These are phyloP conservation scores for Russula abietina DNA, from an alignment of 768 basidiomycete genomes.

Conservation along the genomic window DNA sequence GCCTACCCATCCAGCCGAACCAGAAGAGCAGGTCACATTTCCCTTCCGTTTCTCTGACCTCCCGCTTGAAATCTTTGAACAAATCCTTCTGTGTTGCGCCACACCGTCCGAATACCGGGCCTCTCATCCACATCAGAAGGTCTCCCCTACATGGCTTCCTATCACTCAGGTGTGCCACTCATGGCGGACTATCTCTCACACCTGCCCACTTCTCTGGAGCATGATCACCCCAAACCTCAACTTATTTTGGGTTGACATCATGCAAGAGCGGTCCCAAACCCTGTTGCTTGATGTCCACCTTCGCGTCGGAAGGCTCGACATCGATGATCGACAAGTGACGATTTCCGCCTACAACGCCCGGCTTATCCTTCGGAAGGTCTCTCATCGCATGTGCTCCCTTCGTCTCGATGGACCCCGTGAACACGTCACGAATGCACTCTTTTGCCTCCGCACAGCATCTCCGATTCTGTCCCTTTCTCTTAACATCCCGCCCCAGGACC, in stretches of 20 bases:
- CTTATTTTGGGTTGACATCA: conserved; percentile 1
- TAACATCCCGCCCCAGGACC: background rate
- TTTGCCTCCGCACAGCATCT: background rate
- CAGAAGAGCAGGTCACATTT: background rate
- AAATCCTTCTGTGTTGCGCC: conserved; percentile 11
- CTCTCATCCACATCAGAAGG: background rate
- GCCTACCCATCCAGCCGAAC: background rate
- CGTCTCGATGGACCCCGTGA: conserved; percentile 12
- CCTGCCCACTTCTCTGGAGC: conserved; percentile 10
- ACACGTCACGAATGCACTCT: background rate
- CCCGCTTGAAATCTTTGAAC: conserved; percentile 9
- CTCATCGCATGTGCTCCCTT: conserved; percentile 10
- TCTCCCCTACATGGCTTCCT: conserved; percentile 14
- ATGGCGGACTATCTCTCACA: conserved; percentile 8
- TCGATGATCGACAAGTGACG: conserved; percentile 2
- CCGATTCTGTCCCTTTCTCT: background rate
- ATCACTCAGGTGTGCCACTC: conserved; percentile 18
- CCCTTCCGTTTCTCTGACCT: conserved; percentile 15
- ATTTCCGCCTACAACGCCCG: conserved; percentile 1
- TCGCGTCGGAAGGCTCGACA: conserved; percentile 10
- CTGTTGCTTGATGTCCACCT: conserved; percentile 16
- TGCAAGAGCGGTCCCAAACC: conserved; percentile 8
- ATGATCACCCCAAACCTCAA: conserved; percentile 16
- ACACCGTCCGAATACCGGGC: background rate
- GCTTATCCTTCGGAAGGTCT: background rate